These are phyloP conservation scores for Nakazawaea anatomiae DNA, from an alignment of 805 yeast species.

Conservation along the genomic window DNA sequence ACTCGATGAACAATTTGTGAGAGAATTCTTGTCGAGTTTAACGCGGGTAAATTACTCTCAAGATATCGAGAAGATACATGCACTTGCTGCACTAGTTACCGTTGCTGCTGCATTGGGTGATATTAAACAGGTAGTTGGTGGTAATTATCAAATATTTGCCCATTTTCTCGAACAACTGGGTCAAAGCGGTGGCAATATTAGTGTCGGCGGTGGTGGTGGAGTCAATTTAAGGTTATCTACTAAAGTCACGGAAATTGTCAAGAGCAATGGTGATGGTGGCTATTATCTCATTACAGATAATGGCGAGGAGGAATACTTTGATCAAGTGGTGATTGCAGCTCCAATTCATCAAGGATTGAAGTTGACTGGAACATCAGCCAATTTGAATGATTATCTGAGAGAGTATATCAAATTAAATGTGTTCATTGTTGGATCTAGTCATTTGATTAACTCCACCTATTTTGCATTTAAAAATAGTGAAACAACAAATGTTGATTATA, in stretches of 20 bases:
- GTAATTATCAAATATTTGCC: not conserved
- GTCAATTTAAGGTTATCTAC: slow-evolving; percentile 21
- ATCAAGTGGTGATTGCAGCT: slow-evolving; percentile 39
- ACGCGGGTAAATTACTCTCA: slow-evolving; percentile 41
- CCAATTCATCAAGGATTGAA: slow-evolving; percentile 23
- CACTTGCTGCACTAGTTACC: slow-evolving; percentile 33
- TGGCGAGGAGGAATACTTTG: slow-evolving; percentile 13
- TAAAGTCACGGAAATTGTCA: slow-evolving; percentile 20
- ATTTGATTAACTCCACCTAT: slow-evolving; percentile 12
- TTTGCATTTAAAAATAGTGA: too few species aligned
- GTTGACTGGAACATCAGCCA: not conserved
- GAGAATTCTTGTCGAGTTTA: slow-evolving; percentile 30
- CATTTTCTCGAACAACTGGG: not conserved
- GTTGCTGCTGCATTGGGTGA: slow-evolving; percentile 25
- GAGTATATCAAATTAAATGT: slow-evolving; percentile 35
- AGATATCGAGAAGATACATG: slow-evolving; percentile 34
- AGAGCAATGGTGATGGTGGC: not conserved
- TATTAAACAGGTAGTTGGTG: slow-evolving; percentile 21
- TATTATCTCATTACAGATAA: not conserved
- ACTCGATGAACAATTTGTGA: slow-evolving; percentile 8
- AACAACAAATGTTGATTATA: too few species aligned
- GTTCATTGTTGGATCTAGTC: slow-evolving; percentile 25
- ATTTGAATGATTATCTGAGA: slow-evolving; percentile 11
- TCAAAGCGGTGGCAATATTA: too few species aligned
- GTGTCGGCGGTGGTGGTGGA: not conserved